A percentile compares a stretch with the other conserved stretches of the same genome.
These are phyloP conservation scores for Hyaloperonospora arabidopsidis DNA, from an alignment of 352 stramenopile genomes.

Conservation along the genomic window DNA sequence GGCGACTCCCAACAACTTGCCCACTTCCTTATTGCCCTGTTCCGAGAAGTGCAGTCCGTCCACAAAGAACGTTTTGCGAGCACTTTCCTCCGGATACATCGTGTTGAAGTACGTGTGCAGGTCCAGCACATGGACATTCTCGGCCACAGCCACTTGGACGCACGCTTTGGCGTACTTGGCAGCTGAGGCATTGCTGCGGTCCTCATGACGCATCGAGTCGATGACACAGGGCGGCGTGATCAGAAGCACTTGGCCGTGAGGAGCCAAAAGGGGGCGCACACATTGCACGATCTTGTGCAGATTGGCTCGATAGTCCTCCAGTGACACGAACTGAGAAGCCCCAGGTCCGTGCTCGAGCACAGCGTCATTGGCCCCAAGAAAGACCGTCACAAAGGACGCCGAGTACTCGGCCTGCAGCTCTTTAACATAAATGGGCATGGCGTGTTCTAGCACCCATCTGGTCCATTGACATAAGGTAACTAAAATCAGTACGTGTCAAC, in stretches of 20 bases:
- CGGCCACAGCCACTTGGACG: slow-evolving; percentile 22
- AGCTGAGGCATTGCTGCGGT: slow-evolving; percentile 31
- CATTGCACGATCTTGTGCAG: slow-evolving; percentile 26
- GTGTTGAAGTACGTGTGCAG: slow-evolving; percentile 38
- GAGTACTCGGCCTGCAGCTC: slow-evolving; percentile 28
- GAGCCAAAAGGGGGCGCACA: slow-evolving; percentile 13
- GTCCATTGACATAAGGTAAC: background rate
- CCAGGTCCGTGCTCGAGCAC: slow-evolving; percentile 24
- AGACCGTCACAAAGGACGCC: slow-evolving; percentile 31
- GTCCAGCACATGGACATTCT: slow-evolving; percentile 35
- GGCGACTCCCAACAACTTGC: slow-evolving; percentile 10
- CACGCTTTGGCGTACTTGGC: slow-evolving; percentile 40
- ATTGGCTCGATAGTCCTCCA: slow-evolving; percentile 37
- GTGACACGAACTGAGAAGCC: slow-evolving; percentile 22
- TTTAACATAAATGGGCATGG: slow-evolving; percentile 18
- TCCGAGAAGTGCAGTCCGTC: slow-evolving; percentile 47
- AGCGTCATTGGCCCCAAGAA: slow-evolving; percentile 52
- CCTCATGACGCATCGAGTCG: slow-evolving; percentile 10
- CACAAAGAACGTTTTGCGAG: slow-evolving; percentile 19
- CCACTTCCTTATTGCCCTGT: slow-evolving; percentile 30
- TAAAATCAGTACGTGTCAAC: background rate
- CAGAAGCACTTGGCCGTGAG: slow-evolving; percentile 1
- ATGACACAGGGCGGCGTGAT: slow-evolving; percentile 16
- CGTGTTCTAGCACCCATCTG: slow-evolving; percentile 28
- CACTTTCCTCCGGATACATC: slow-evolving; percentile 20